Evolutionary conservation across 1,139 yeast genomes (phyloP), one percentile per base, ranked within the genome.

Genomic region (Kodamaea derodonti): DNA sequence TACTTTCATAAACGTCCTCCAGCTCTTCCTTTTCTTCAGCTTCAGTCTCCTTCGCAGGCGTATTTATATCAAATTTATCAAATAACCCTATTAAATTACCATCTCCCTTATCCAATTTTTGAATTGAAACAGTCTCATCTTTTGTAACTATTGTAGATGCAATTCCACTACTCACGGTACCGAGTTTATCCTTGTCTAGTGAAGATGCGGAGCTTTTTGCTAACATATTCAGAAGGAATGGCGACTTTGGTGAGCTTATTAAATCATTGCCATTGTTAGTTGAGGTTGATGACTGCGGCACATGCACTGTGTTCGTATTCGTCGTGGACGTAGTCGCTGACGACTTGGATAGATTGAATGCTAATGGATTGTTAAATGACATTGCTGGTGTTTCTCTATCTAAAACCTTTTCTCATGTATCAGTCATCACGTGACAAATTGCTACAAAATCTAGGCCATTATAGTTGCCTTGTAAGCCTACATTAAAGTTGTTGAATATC

Each of bases 311-410:
- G 36, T 50, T 60, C 23, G 65, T 53, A 38, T 64, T 65, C 15
- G 48, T 45, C 11, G 72, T 66, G 17, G 72, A 66, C 2, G 74
- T 69, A 3, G 75, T 69, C n/a, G 75, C 63, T 2, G 64, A 55
- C 6, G 74, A 50, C 46, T 69, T 69, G 31, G 67, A 51, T 14
- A 66, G 54, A 39, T 54, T 66, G 44, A 67, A 68, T n/a, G 60
- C 57, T 33, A 65, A 52, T 33, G 56, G 62, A 37, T 53, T 61
- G 40, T 56, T 62, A 45, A 55, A 60, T 14, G 67, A 50, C 68
- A 61, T 62, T 20, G 17, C 40, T 32, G 22, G 6, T 18, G 22
- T 6, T 18, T 18, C 22, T 18, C n/a, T n/a, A n/a, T n/a, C n/a
- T n/a, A n/a, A n/a, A 18, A 18, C 9, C 22, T 18, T 18, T 18